Evolutionary conservation across 352 stramenopile genomes (phyloP).

Genomic region (Globisporangium alternatum): DNA sequence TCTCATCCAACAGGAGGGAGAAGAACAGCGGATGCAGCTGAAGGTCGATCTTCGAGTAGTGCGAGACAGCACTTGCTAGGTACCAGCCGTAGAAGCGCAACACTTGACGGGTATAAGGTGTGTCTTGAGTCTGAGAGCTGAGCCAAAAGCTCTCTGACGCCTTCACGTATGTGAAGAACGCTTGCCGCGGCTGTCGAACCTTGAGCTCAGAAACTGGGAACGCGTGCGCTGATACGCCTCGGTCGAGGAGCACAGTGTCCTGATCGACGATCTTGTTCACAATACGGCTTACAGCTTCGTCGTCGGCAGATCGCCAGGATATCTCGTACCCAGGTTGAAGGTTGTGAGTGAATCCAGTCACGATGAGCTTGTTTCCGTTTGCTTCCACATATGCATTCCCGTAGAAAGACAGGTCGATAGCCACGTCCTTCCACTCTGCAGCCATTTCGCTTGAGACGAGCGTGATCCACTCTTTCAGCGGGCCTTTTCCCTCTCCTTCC

Average conservation of each 20-base stretch:
- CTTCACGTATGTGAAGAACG: slow-evolving; percentile 57
- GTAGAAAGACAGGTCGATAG: slow-evolving; percentile 14
- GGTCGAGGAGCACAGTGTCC: slow-evolving; percentile 49
- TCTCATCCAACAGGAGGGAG: slow-evolving; percentile 34
- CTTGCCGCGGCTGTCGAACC: slow-evolving; percentile 34
- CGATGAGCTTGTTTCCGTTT: slow-evolving; percentile 48
- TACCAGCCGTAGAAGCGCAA: slow-evolving; percentile 63
- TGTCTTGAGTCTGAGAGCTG: slow-evolving; percentile 40
- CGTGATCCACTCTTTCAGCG: slow-evolving; percentile 72
- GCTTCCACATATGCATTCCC: slow-evolving; percentile 29
- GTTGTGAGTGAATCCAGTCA: slow-evolving; percentile 21
- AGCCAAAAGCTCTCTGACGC: slow-evolving; percentile 62
- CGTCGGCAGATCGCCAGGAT: slow-evolving; percentile 25
- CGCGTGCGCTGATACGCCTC: slow-evolving; percentile 29
- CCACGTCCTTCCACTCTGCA: slow-evolving; percentile 44
- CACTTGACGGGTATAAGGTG: slow-evolving; percentile 26
- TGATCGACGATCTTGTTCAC: slow-evolving; percentile 47
- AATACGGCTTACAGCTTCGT: slow-evolving; percentile 32
- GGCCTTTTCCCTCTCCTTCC: slow-evolving; percentile 73
- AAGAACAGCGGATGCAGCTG: slow-evolving; percentile 52
- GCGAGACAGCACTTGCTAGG: slow-evolving; percentile 46
- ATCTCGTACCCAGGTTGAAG: slow-evolving; percentile 35
- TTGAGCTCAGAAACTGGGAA: slow-evolving; percentile 39
- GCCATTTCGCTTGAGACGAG: slow-evolving; percentile 37
- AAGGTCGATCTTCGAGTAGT: slow-evolving; percentile 38